phyloP scores from a whole-genome alignment of 768 basidiomycete species.

The Boletus subparvulus region DNA sequence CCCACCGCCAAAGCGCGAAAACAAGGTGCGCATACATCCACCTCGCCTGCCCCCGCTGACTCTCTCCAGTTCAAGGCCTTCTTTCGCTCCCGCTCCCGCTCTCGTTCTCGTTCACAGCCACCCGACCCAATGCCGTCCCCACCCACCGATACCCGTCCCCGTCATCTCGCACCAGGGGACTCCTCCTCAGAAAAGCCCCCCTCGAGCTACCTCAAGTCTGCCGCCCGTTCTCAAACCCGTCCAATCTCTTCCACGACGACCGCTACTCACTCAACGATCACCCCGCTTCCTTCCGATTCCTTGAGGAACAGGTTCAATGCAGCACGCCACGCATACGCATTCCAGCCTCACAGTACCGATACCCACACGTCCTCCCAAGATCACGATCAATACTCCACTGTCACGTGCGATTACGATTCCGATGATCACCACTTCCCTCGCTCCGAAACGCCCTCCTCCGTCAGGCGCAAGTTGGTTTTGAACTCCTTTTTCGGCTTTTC shows the following conservation, averaged over 20 bases:
- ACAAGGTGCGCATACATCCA: slow-evolving; percentile 38
- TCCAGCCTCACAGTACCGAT: slow-evolving; percentile 14
- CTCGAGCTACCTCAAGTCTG: slow-evolving; percentile 37
- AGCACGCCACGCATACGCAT: slow-evolving; percentile 18
- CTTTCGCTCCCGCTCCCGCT: slow-evolving; percentile 52
- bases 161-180: slow-evolving; percentile 11
- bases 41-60: neutral
- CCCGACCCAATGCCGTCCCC: slow-evolving; percentile 13
- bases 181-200: slow-evolving; percentile 8
- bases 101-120: slow-evolving; percentile 42
- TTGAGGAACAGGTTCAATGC: slow-evolving; percentile 18
- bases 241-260: slow-evolving; percentile 67
- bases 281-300: slow-evolving; percentile 51
- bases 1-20: slow-evolving; percentile 38
- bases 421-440: slow-evolving; percentile 25
- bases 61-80: slow-evolving; percentile 56
- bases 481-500: slow-evolving; percentile 31
- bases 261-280: slow-evolving; percentile 59
- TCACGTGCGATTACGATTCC: slow-evolving; percentile 13
- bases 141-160: slow-evolving; percentile 8
- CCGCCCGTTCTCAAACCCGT: slow-evolving; percentile 51
- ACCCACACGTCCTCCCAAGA: slow-evolving; percentile 10
- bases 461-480: slow-evolving; percentile 21
- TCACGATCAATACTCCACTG: slow-evolving; percentile 8
- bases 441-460: slow-evolving; percentile 31